A percentile compares a stretch with the other conserved stretches of the same genome.
Conservation (phyloP, 805 yeast species). For the Candida incommunis region DNA sequence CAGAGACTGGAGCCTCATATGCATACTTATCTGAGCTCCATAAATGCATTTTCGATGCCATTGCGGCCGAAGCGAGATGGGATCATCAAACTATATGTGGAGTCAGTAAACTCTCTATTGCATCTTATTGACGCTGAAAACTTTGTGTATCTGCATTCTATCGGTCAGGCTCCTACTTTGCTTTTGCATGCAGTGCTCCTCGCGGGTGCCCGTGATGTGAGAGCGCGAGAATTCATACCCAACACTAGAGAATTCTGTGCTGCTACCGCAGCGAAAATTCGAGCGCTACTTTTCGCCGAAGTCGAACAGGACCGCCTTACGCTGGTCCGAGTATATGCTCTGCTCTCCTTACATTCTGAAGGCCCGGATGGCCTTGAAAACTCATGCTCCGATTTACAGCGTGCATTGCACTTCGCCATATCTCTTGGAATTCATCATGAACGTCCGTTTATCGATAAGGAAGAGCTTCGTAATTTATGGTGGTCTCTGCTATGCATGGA, state of each 20-base stretch:
- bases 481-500: constrained; percentile 29
- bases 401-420: constrained; percentile 26
- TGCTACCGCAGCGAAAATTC: constrained; percentile 20
- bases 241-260: constrained; percentile 21
- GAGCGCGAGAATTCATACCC: constrained; percentile 19
- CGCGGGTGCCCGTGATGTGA: constrained; percentile 27
- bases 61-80: constrained; percentile 19
- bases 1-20: constrained; percentile 19
- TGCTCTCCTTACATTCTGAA: constrained; percentile 26
- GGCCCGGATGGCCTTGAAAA: constrained; percentile 26
- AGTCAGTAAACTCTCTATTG: constrained; percentile 26
- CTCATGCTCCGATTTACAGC: constrained; percentile 23
- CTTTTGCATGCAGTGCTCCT: constrained; percentile 30
- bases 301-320: constrained; percentile 27
- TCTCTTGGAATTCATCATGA: constrained; percentile 28
- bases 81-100: constrained; percentile 26
- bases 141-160: constrained; percentile 24
- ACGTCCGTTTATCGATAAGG: constrained; percentile 19
- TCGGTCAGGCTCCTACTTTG: constrained; percentile 25
- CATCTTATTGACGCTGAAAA: constrained; percentile 29
- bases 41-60: constrained; percentile 27
- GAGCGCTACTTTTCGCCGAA: constrained; percentile 25
- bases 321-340: constrained; percentile 23
- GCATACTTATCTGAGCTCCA: constrained; percentile 21
- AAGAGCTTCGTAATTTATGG: constrained; percentile 21